Evolutionary conservation across 768 basidiomycete species (phyloP).

Genomic region (Tricholoma sp.): DNA sequence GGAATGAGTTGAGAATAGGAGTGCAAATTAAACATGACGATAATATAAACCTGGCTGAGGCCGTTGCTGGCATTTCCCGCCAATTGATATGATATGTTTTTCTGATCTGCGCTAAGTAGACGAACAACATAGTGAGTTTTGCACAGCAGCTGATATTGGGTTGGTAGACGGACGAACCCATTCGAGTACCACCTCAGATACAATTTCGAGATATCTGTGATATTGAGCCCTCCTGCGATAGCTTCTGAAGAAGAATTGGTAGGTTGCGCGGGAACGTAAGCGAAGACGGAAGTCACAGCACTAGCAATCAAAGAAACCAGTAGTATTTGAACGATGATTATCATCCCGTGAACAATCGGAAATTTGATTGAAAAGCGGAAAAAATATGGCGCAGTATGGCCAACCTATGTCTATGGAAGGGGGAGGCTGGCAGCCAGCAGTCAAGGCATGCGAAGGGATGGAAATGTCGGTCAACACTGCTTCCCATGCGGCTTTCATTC

Average conservation of each 20-base stretch:
- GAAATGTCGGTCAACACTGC: background rate
- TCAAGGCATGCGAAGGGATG: background rate
- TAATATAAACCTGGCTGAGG: slow-evolving; percentile 43
- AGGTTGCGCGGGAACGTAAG: slow-evolving; percentile 69
- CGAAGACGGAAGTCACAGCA: slow-evolving; percentile 15
- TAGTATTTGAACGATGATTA: background rate
- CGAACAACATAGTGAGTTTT: slow-evolving; percentile 27
- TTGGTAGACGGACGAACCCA: slow-evolving; percentile 32
- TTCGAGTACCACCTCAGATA: slow-evolving; percentile 56
- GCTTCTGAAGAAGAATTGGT: slow-evolving; percentile 57
- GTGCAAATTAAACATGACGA: slow-evolving; percentile 1
- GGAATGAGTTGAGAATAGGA: slow-evolving; percentile 1
- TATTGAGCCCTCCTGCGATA: slow-evolving; percentile 40
- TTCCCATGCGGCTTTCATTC: slow-evolving; percentile 10
- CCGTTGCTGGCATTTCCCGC: slow-evolving; percentile 45
- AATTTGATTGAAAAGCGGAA: background rate
- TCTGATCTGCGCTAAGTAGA: slow-evolving; percentile 31
- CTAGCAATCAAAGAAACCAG: slow-evolving; percentile 13
- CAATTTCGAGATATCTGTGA: slow-evolving; percentile 54
- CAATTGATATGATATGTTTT: slow-evolving; percentile 53
- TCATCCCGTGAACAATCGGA: slow-evolving; percentile 3
- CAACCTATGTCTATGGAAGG: background rate
- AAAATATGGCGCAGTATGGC: background rate
- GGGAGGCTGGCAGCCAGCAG: background rate
- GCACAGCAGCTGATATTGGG: background rate